Evolutionary conservation across 495 filamentous ascomycete species (phyloP).

Genomic region (Xeromyces bisporus): DNA sequence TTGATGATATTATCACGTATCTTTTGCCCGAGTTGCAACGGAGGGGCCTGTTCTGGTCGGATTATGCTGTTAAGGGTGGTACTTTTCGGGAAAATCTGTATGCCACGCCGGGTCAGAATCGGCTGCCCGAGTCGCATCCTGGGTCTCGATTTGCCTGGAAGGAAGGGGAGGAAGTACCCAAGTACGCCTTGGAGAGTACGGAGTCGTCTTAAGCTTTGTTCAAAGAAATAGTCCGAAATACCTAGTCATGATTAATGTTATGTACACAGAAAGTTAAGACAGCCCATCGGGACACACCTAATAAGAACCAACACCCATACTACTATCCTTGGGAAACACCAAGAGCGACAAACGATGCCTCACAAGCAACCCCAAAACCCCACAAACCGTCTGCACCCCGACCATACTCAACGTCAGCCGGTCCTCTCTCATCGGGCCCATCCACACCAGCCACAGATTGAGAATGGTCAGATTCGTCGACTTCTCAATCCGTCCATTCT

Average conservation of each 20-base stretch:
- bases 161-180: slow-evolving; percentile 14
- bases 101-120: slow-evolving; percentile 13
- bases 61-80: slow-evolving; percentile 27
- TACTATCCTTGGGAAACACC: slow-evolving; percentile 81
- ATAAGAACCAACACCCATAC: too few relatives aligned
- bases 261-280: too few relatives aligned
- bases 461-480: slow-evolving; percentile 83
- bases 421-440: slow-evolving; percentile 82
- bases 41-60: slow-evolving; percentile 30
- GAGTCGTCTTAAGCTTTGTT: too few relatives aligned
- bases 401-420: slow-evolving; percentile 60
- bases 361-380: slow-evolving; percentile 67
- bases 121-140: slow-evolving; percentile 26
- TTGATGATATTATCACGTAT: slow-evolving; percentile 42
- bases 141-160: slow-evolving; percentile 31
- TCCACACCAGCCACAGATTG: slow-evolving; percentile 93
- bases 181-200: too few relatives aligned
- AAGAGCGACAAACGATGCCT: slow-evolving; percentile 70
- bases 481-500: slow-evolving; percentile 53
- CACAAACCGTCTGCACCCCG: slow-evolving; percentile 51
- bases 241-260: too few relatives aligned
- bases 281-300: too few relatives aligned
- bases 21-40: slow-evolving; percentile 27
- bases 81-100: slow-evolving; percentile 30
- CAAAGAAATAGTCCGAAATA: too few relatives aligned